Conservation (phyloP, 2,329 filamentous ascomycete species). For the Grosmannia serpens region DNA sequence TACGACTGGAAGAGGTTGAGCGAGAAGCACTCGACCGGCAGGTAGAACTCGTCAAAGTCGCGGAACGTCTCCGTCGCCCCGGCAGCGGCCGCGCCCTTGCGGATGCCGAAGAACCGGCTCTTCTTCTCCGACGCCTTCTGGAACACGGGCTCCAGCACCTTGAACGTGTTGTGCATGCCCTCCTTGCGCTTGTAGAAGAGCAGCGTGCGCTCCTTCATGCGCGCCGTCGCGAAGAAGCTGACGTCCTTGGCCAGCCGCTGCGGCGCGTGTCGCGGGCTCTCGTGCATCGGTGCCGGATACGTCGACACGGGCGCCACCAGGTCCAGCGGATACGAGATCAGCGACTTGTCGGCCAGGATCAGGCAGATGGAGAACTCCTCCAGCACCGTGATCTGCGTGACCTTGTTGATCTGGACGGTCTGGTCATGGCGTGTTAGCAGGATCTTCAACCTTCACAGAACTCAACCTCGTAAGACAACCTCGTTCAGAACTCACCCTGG, state of each 20-base stretch:
- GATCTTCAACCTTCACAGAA: not conserved
- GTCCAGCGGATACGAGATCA: slow-evolving; percentile 91
- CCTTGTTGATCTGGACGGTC: slow-evolving; percentile 64
- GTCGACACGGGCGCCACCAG: slow-evolving; percentile 57
- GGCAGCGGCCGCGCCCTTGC: slow-evolving; percentile 34
- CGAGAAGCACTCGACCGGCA: slow-evolving; percentile 86
- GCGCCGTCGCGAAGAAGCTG: slow-evolving; percentile 88
- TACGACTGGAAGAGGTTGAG: slow-evolving; percentile 95
- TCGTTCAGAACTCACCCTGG: slow-evolving; percentile 57
- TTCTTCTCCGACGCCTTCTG: slow-evolving; percentile 85
- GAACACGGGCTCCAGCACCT: slow-evolving; percentile 88
- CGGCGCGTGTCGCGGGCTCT: slow-evolving; percentile 73
- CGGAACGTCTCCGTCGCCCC: slow-evolving; percentile 91
- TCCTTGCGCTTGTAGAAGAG: slow-evolving; percentile 98
- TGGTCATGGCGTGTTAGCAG: slow-evolving; percentile 25
- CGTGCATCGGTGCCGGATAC: slow-evolving; percentile 50
- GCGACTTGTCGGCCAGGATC: slow-evolving; percentile 78
- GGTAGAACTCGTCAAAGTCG: slow-evolving; percentile 98
- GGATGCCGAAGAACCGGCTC: slow-evolving; percentile 52
- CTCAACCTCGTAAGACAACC: too few species aligned
- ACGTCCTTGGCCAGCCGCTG: slow-evolving; percentile 90
- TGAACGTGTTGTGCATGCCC: slow-evolving; percentile 85
- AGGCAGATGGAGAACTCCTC: slow-evolving; percentile 93
- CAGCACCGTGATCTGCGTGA: slow-evolving; percentile 87
- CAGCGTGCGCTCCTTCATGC: slow-evolving; percentile 92